A percentile compares a stretch with the other conserved stretches of the same genome.
Evolutionary conservation across 192 early-diverging fungal species (phyloP).

Genomic region (Entophlyctis luteolus): DNA sequence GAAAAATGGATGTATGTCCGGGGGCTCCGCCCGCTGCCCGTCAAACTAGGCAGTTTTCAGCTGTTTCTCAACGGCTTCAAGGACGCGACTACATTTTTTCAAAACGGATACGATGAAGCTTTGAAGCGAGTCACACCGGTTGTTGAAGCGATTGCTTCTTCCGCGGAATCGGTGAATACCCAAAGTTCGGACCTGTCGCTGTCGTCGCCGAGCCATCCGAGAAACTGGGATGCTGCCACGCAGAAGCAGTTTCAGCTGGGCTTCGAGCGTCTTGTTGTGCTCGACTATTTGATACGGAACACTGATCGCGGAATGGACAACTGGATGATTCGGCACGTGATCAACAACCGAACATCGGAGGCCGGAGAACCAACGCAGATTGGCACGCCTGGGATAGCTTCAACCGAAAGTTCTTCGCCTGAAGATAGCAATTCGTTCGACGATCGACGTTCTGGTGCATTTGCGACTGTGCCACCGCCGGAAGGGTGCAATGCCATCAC

Average conservation of each 20-base stretch:
- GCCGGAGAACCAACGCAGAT: background rate
- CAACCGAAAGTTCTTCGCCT: background rate
- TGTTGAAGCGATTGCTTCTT: background rate
- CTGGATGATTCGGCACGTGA: constrained; percentile 70
- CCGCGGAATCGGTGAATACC: background rate
- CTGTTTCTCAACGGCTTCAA: constrained; percentile 75
- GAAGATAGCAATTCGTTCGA: background rate
- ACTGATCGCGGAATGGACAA: constrained; percentile 69
- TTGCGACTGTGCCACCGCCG: constrained; percentile 3
- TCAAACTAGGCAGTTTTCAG: constrained; percentile 82
- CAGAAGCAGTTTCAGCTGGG: constrained; percentile 52
- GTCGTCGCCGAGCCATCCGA: constrained; percentile 30
- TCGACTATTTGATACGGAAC: constrained; percentile 89
- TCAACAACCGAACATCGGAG: background rate
- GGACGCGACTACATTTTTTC: constrained; percentile 80
- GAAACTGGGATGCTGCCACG: constrained; percentile 41
- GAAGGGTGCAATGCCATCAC: constrained; percentile 46
- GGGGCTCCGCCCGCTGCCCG: constrained; percentile 52
- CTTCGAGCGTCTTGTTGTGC: constrained; percentile 77
- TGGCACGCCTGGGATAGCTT: background rate
- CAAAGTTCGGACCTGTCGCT: background rate
- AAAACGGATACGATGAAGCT: constrained; percentile 53
- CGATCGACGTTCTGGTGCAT: too few relatives aligned
- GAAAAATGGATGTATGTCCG: constrained; percentile 45
- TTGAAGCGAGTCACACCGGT: background rate